phyloP scores from a whole-genome alignment of 106 monocot species.

The Phalaenopsis equestris region DNA sequence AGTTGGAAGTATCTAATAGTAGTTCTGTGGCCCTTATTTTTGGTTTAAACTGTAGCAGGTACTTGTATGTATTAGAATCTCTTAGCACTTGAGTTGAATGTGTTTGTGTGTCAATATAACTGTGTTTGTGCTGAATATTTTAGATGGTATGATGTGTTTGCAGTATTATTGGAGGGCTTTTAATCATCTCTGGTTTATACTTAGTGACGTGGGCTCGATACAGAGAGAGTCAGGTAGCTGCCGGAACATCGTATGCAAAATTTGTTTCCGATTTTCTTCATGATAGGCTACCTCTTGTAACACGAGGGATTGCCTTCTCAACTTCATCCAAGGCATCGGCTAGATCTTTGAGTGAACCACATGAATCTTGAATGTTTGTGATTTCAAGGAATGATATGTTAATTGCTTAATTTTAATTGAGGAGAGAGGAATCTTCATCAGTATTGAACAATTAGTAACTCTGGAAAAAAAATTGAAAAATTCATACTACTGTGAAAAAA shows the following conservation, averaged over 20 bases:
- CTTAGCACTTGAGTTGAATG: no score
- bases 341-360: neutral
- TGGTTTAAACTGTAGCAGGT: no score
- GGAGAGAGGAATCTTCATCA: no score
- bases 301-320: slow-evolving; percentile 27
- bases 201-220: slow-evolving; percentile 74
- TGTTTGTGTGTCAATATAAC: no score
- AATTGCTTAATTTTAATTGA: no score
- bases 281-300: slow-evolving; percentile 25
- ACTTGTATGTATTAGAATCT: no score
- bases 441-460: no score
- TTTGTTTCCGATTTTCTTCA: neutral
- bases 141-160: slow-evolving; percentile 4
- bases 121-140: no score
- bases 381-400: neutral
- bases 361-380: slow-evolving; percentile 4
- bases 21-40: no score
- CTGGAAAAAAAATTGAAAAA: no score
- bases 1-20: no score
- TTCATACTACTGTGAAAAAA: no score
- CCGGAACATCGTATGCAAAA: neutral
- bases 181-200: slow-evolving; percentile 63
- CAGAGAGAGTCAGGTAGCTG: slow-evolving; percentile 31
- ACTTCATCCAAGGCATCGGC: neutral
- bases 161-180: slow-evolving; percentile 70